phyloP scores from a whole-genome alignment of 495 filamentous ascomycete species.

The Cryomyces minteri region DNA sequence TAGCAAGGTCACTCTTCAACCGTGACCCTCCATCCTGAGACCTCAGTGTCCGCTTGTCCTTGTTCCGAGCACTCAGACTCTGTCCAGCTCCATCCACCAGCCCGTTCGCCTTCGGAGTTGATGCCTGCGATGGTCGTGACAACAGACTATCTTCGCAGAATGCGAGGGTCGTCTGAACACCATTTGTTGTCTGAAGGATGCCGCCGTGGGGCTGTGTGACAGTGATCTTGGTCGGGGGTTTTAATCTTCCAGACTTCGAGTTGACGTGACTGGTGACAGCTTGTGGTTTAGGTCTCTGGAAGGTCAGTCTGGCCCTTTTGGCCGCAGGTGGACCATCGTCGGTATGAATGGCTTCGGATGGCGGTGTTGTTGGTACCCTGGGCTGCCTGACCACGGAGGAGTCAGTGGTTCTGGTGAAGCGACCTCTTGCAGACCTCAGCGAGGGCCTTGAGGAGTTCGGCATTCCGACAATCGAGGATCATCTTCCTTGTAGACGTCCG shows the following conservation, averaged over 20 bases:
- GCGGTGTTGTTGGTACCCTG: too few relatives aligned
- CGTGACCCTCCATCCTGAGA: constrained; percentile 30
- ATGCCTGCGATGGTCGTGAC: neutral
- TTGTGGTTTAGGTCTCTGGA: too few relatives aligned
- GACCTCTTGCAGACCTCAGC: constrained; percentile 8
- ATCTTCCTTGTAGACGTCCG: too few relatives aligned
- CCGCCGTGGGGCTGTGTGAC: constrained; percentile 16
- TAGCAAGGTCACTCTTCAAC: constrained; percentile 72
- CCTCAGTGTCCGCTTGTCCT: constrained; percentile 23
- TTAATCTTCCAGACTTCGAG: neutral
- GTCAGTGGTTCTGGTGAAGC: neutral
- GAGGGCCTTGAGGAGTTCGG: constrained; percentile 6
- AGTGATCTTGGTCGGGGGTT: constrained; percentile 17
- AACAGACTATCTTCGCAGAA: constrained; percentile 11
- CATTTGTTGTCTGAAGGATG: constrained; percentile 17
- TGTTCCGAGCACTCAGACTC: neutral
- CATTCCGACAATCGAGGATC: neutral
- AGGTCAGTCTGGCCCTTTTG: too few relatives aligned
- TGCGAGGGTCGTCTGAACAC: constrained; percentile 10
- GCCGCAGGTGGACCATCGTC: too few relatives aligned
- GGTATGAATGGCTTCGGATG: too few relatives aligned
- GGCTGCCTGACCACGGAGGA: too few relatives aligned
- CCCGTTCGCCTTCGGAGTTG: neutral
- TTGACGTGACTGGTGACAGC: too few relatives aligned
- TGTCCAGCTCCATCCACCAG: neutral